Conservation (phyloP, 352 stramenopile species). For the Phytophthora pisi region DNA sequence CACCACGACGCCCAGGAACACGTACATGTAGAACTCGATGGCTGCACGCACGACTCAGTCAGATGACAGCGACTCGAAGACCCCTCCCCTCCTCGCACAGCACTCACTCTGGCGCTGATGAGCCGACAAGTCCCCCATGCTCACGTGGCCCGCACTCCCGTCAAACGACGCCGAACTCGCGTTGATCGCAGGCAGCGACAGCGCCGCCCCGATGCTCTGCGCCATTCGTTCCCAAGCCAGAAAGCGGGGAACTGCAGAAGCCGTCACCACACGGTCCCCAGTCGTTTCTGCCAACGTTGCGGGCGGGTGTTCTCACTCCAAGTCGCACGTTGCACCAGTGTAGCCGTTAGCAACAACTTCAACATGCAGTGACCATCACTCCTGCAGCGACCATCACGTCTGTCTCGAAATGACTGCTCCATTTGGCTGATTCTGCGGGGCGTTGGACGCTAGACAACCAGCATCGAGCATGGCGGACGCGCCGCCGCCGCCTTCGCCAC, state of each 20-base stretch:
- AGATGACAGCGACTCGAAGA: background rate
- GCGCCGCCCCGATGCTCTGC: background rate
- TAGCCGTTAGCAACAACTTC: constrained; percentile 25
- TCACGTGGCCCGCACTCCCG: constrained; percentile 6
- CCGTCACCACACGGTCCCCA: background rate
- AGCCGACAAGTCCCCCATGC: constrained; percentile 3
- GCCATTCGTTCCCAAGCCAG: background rate
- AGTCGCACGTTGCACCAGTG: background rate
- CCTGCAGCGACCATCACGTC: background rate
- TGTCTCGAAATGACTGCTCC: no score
- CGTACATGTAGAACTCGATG: constrained; percentile 73
- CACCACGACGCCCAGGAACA: constrained; percentile 73
- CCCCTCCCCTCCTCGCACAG: background rate
- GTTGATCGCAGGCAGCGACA: background rate
- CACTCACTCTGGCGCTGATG: constrained; percentile 31
- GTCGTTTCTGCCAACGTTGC: background rate
- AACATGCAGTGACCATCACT: constrained; percentile 20
- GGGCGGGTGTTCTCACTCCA: background rate
- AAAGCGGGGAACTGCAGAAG: background rate
- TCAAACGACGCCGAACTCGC: background rate
- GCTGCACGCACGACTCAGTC: constrained; percentile 19
- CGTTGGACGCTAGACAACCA: no score
- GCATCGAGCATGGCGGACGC: constrained; percentile 5
- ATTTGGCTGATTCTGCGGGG: no score
- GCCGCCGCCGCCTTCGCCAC: constrained; percentile 9